A percentile compares a stretch with the other conserved stretches of the same genome.
These are phyloP conservation scores for Raddia distichophylla DNA, from an alignment of 176 grass and related monocot genomes.

Conservation along the genomic window DNA sequence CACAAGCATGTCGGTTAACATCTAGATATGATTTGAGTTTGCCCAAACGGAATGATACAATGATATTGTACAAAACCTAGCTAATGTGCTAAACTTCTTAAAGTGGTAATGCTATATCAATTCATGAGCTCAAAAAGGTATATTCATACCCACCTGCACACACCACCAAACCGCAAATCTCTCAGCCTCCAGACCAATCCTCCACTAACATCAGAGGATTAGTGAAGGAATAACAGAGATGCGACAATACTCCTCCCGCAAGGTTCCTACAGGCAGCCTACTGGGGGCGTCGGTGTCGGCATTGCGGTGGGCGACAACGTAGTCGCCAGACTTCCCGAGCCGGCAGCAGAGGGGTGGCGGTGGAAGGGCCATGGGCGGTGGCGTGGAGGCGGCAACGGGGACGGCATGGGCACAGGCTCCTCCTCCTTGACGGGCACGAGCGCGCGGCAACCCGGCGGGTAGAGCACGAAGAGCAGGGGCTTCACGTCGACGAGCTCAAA, in stretches of 20 bases:
- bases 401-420: slow-evolving; percentile 32
- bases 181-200: not conserved
- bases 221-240: slow-evolving; percentile 26
- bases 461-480: slow-evolving; percentile 35
- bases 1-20: slow-evolving; percentile 22
- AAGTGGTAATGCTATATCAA: slow-evolving; percentile 4
- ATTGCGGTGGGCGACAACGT: slow-evolving; percentile 64
- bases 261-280: slow-evolving; percentile 47
- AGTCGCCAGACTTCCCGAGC: slow-evolving; percentile 98
- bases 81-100: slow-evolving; percentile 16
- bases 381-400: slow-evolving; percentile 31
- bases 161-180: slow-evolving; percentile 33
- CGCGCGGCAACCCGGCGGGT: slow-evolving; percentile 35
- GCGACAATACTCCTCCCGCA: not conserved
- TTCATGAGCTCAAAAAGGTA: slow-evolving; percentile 14
- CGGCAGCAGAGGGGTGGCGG: slow-evolving; percentile 62
- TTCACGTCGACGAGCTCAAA: slow-evolving; percentile 48
- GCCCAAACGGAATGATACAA: not conserved
- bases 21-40: slow-evolving; percentile 16
- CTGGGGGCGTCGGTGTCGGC: slow-evolving; percentile 48
- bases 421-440: slow-evolving; percentile 63
- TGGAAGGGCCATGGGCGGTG: slow-evolving; percentile 39
- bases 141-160: slow-evolving; percentile 34
- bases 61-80: slow-evolving; percentile 7
- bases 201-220: slow-evolving; percentile 14